Base-by-base conservation (phyloP, 2,329 filamentous ascomycete species). In the Beauveria australis region DNA sequence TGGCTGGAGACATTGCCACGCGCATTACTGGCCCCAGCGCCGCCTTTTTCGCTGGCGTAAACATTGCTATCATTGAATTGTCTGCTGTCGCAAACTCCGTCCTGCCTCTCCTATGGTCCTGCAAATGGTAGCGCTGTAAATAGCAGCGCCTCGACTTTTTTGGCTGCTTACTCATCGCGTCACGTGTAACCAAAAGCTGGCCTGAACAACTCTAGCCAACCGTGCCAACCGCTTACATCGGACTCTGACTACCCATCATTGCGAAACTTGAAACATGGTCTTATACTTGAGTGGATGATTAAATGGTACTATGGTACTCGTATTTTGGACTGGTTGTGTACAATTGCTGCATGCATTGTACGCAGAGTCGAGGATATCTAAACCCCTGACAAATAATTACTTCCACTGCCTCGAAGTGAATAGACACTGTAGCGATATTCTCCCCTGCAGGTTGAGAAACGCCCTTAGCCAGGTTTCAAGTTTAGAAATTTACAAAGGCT, bases 21-120 rank as follows among this genome's bases (percentile, higher is more conserved):
- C 44, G 73, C 53, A 84, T 71, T 64, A 83, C 80, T 75, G 81
- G 80, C 68, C 81, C 80, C 65, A 88, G 75, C 66, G 79, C 81
- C 74, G 81, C 82, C 69, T 81, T 81, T 72, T 85, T 79, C 68
- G 83, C 80, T 65, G 84, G 81, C 66, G 81, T 82, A 70, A 91
- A 80, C 86, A 91, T 91, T 66, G 70, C 66, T 65, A 71, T 70
- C 71, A 75, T 75, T 70, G 65, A 49, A 53, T 46, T 49, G 53
- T 52, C 53, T 53, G 51, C 46, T 30, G 60, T 61, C 53, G 59
- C 59, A 51, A 44, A 49, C 46, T 49, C 51, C 44, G 33, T 56
- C 37, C n/a, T n/a, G 24, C 44, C 9, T 19, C 28, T 14, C 19
- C 14, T 28, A 59, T 40, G 18, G 60, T 41, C 60, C 56, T 54